phyloP scores from a whole-genome alignment of 495 filamentous ascomycete genomes.

The Penicilliopsis zonata region DNA sequence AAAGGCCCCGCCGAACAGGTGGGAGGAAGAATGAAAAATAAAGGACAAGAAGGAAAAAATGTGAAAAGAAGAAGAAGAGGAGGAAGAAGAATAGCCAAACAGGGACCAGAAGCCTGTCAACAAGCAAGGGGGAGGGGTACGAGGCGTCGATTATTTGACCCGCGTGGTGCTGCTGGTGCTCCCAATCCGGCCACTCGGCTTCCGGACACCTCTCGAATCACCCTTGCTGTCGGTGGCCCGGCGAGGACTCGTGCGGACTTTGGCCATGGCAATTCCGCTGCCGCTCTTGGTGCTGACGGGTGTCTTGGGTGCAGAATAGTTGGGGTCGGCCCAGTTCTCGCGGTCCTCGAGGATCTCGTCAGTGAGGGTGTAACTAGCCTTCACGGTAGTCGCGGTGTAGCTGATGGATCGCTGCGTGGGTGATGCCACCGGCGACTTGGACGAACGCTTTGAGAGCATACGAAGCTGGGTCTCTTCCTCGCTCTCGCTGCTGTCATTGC shows the following conservation, averaged over 20 bases:
- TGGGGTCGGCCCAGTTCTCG: conserved; percentile 32
- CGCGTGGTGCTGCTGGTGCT: conserved; percentile 45
- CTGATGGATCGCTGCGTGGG: conserved; percentile 36
- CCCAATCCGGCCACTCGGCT: conserved; percentile 86
- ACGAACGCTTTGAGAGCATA: conserved; percentile 51
- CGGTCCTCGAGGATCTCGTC: conserved; percentile 33
- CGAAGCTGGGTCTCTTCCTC: conserved; percentile 70
- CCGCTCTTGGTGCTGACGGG: conserved; percentile 49
- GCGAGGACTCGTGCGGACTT: conserved; percentile 59
- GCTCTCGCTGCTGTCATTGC: conserved; percentile 47
- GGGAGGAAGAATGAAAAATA: conserved; percentile 1
- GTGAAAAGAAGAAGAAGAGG: too few species aligned
- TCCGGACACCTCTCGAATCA: conserved; percentile 61
- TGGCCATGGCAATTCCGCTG: conserved; percentile 55
- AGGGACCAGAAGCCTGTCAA: conserved; percentile 2
- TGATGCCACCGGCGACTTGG: conserved; percentile 34
- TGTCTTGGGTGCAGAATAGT: conserved; percentile 45
- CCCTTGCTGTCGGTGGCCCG: conserved; percentile 41
- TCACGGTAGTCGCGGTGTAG: conserved; percentile 31
- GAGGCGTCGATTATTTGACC: conserved; percentile 11
- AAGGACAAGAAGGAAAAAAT: neutral
- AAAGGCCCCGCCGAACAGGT: conserved; percentile 2
- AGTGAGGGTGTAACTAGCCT: conserved; percentile 29
- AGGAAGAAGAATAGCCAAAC: conserved; percentile 1
- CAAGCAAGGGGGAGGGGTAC: conserved; percentile 2